Conservation (phyloP, 2,329 filamentous ascomycete genomes). For the Fusarium circinatum region DNA sequence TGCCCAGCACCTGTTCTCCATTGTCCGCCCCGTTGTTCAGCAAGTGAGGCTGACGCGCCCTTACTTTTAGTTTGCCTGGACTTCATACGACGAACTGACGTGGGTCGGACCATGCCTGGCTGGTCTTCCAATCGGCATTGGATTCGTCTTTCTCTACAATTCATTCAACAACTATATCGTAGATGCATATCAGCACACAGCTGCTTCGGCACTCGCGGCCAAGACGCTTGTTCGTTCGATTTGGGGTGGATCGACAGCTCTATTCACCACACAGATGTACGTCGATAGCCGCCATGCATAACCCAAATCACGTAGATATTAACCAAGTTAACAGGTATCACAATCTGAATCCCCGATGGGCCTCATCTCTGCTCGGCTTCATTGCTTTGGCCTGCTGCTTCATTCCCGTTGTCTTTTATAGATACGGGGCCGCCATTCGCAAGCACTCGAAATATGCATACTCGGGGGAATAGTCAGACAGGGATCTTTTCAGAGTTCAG, state of each 20-base stretch:
- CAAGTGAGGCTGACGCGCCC: background rate
- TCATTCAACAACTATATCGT: background rate
- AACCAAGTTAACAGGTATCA: background rate
- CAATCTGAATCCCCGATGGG: background rate
- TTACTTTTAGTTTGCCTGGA: background rate
- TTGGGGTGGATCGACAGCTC: background rate
- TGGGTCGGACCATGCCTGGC: background rate
- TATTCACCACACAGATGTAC: background rate
- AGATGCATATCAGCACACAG: background rate
- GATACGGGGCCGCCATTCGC: background rate
- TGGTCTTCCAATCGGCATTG: background rate
- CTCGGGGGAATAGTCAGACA: background rate
- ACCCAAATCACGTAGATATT: no score
- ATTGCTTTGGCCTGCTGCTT: background rate
- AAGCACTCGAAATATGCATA: background rate
- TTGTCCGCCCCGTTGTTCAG: no score
- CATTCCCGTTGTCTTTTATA: background rate
- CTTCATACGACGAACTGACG: background rate
- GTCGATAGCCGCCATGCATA: background rate
- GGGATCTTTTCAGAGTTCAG: rapidly evolving
- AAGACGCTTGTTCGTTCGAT: background rate
- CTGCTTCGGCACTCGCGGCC: background rate
- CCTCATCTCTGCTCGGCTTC: background rate
- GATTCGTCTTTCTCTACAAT: background rate
- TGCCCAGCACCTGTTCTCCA: rapidly evolving